Conservation (phyloP, 2,329 filamentous ascomycete species). For the Bertia moriformis region DNA sequence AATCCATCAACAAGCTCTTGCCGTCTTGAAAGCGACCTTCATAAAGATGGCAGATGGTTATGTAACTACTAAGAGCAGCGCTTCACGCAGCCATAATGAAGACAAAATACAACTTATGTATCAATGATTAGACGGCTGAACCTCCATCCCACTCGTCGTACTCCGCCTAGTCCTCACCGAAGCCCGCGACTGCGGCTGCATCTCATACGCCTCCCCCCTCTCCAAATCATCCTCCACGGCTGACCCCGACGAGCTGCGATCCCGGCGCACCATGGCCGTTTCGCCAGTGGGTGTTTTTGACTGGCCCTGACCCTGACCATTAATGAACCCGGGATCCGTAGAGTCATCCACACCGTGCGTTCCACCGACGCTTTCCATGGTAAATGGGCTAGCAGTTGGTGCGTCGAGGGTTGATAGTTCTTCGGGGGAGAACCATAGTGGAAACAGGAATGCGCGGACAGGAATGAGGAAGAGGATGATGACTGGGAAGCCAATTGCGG, state of each 20-base stretch:
- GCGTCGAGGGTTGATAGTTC: constrained; percentile 35
- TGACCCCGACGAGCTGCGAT: background rate
- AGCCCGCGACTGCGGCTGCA: background rate
- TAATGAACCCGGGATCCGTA: background rate
- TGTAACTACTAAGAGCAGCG: too few species aligned
- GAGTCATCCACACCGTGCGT: background rate
- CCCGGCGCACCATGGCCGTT: background rate
- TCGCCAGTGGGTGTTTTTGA: background rate
- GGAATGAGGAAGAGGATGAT: constrained; percentile 41
- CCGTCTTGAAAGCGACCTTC: too few species aligned
- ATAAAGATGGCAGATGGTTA: too few species aligned
- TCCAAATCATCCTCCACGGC: background rate
- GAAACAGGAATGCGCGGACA: constrained; percentile 30
- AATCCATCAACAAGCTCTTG: too few species aligned
- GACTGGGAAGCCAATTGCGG: constrained; percentile 42
- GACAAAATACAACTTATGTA: too few species aligned
- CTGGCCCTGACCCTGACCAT: background rate
- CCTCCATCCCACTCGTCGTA: background rate
- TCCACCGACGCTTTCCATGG: constrained; percentile 1
- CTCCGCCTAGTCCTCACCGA: background rate
- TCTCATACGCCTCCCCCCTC: background rate
- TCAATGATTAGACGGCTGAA: too few species aligned
- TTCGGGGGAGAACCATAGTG: constrained; percentile 28
- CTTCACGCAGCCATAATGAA: too few species aligned
- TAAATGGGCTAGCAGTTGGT: constrained; percentile 25